These are phyloP conservation scores for Acanthochlamys bracteata DNA, from an alignment of 106 monocot genomes.

Conservation along the genomic window DNA sequence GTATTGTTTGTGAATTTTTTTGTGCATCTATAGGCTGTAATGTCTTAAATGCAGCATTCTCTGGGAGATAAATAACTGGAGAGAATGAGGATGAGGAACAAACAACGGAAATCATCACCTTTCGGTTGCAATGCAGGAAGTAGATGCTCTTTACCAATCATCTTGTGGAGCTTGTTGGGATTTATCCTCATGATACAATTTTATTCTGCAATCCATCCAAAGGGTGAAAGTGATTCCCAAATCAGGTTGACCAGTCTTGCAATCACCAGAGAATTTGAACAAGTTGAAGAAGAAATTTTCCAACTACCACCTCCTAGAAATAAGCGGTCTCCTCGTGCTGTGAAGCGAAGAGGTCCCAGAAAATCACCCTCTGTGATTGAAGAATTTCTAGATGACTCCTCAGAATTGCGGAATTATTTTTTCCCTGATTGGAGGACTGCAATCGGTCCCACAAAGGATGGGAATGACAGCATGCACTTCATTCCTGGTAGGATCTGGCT, in stretches of 20 bases:
- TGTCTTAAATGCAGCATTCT: slow-evolving; percentile 39
- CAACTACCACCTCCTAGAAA: slow-evolving; percentile 45
- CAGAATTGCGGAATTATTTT: slow-evolving; percentile 58
- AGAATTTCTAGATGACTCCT: slow-evolving; percentile 83
- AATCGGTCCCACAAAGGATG: slow-evolving; percentile 38
- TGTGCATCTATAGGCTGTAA: slow-evolving; percentile 20
- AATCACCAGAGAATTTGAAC: slow-evolving; percentile 44
- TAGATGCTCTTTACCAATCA: slow-evolving; percentile 32
- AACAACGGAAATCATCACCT: slow-evolving; percentile 67
- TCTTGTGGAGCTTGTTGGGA: slow-evolving; percentile 50
- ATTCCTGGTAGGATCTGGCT: slow-evolving; percentile 75
- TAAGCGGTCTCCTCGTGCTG: slow-evolving; percentile 53
- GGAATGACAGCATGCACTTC: slow-evolving; percentile 55
- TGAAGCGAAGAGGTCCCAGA: slow-evolving; percentile 57
- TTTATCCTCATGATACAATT: slow-evolving; percentile 51
- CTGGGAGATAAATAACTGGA: slow-evolving; percentile 38
- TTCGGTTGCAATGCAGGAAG: slow-evolving; percentile 68
- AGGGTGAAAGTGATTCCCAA: slow-evolving; percentile 17
- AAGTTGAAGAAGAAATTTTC: slow-evolving; percentile 71
- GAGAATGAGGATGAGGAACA: slow-evolving; percentile 70
- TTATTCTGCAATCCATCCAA: slow-evolving; percentile 22
- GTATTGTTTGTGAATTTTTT: slow-evolving; percentile 4
- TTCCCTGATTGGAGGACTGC: slow-evolving; percentile 52
- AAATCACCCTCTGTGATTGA: slow-evolving; percentile 50
- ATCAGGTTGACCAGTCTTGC: slow-evolving; percentile 15